phyloP scores from a whole-genome alignment of 371 early-diverging fungal genomes.

The Paraphysoderma sedebokerense region DNA sequence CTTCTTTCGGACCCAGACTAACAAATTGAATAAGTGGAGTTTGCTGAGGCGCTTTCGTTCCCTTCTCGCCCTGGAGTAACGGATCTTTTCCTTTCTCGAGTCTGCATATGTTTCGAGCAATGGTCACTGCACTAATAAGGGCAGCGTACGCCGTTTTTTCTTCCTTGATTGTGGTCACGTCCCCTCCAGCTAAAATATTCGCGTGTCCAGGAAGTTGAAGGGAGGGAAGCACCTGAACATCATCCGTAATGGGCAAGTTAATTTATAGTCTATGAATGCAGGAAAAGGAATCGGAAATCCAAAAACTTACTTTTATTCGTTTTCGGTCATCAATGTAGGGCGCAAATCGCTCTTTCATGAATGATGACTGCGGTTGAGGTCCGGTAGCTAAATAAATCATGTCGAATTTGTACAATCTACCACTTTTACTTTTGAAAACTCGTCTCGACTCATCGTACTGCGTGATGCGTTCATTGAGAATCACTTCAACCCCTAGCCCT shows the following conservation, averaged over 20 bases:
- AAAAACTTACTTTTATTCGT: neutral
- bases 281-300: neutral
- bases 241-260: slow-evolving; percentile 9
- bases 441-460: slow-evolving; percentile 12
- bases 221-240: slow-evolving; percentile 34
- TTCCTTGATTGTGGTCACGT: slow-evolving; percentile 36
- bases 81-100: slow-evolving; percentile 22
- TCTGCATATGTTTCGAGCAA: slow-evolving; percentile 27
- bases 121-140: slow-evolving; percentile 25
- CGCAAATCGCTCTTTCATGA: slow-evolving; percentile 10
- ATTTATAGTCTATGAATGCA: slow-evolving; percentile 20
- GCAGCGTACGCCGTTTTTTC: slow-evolving; percentile 43
- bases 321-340: slow-evolving; percentile 13
- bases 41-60: slow-evolving; percentile 14
- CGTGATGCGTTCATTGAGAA: slow-evolving; percentile 36
- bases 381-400: slow-evolving; percentile 25
- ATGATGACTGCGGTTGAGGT: slow-evolving; percentile 13
- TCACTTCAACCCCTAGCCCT: slow-evolving; percentile 37
- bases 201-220: slow-evolving; percentile 36
- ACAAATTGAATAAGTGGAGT: slow-evolving; percentile 8
- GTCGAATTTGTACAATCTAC: slow-evolving; percentile 13
- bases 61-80: slow-evolving; percentile 19
- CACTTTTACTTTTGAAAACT: slow-evolving; percentile 10
- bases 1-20: neutral
- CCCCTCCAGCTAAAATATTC: slow-evolving; percentile 48